phyloP scores from a whole-genome alignment of 1,139 yeast genomes.

The Zygosaccharomyces pseudobailii region DNA sequence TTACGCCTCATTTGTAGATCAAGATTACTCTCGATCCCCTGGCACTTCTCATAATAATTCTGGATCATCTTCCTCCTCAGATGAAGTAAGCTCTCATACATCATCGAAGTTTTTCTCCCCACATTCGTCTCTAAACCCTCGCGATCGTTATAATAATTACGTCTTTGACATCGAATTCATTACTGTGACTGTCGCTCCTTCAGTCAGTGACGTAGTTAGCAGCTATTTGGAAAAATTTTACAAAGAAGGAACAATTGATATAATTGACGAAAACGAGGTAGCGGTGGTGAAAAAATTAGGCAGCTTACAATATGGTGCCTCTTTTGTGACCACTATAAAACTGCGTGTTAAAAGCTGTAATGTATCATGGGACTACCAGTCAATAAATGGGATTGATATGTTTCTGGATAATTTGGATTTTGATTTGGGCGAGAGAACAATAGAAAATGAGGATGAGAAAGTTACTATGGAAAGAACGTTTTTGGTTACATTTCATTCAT shows the following conservation, averaged over 20 bases:
- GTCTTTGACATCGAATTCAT: slow-evolving; percentile 20
- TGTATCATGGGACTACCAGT: slow-evolving; percentile 30
- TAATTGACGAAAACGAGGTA: slow-evolving; percentile 63
- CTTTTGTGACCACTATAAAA: slow-evolving; percentile 44
- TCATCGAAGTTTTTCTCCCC: slow-evolving; percentile 1
- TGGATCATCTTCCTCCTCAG: neutral
- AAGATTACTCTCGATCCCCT: slow-evolving; percentile 3
- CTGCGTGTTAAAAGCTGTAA: slow-evolving; percentile 48
- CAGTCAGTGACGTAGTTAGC: slow-evolving; percentile 10
- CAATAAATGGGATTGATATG: slow-evolving; percentile 18
- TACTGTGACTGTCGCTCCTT: slow-evolving; percentile 19
- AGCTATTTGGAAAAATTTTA: slow-evolving; percentile 29
- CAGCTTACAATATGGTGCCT: slow-evolving; percentile 36
- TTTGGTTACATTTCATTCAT: slow-evolving; percentile 18
- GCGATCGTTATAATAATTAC: slow-evolving; percentile 13
- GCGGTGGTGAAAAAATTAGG: slow-evolving; percentile 49
- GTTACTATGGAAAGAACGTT: slow-evolving; percentile 16
- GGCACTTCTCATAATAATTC: slow-evolving; percentile 1
- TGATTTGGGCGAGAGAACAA: slow-evolving; percentile 18
- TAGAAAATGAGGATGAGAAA: slow-evolving; percentile 18
- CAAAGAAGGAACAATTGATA: slow-evolving; percentile 42
- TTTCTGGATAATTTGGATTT: slow-evolving; percentile 41
- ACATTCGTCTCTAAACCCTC: slow-evolving; percentile 3
- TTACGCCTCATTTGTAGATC: slow-evolving; percentile 6
- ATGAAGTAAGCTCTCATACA: neutral